These are phyloP conservation scores for Aethionema arabicum DNA, from an alignment of 345 rosid genomes.

Conservation along the genomic window DNA sequence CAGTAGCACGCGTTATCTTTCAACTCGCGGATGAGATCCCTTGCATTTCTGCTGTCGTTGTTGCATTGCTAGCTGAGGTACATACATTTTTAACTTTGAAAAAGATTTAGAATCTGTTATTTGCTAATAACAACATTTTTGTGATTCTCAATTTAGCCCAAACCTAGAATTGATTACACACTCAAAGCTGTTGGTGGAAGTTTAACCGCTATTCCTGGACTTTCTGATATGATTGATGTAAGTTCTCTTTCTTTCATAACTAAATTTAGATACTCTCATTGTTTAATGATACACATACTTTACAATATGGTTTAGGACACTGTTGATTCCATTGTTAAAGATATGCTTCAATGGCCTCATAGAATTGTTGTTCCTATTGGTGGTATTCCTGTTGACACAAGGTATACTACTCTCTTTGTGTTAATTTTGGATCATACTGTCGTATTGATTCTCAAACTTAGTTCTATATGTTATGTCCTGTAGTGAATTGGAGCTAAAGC, in stretches of 20 bases:
- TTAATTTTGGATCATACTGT: no score
- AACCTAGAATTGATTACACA: slow-evolving; percentile 92
- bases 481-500: slow-evolving; percentile 96
- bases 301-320: slow-evolving; percentile 59
- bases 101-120: not conserved
- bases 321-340: slow-evolving; percentile 74
- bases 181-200: slow-evolving; percentile 99
- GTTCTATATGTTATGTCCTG: no score
- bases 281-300: no score
- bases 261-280: no score
- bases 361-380: slow-evolving; percentile 98
- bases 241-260: slow-evolving; percentile 36
- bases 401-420: slow-evolving; percentile 41
- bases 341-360: slow-evolving; percentile 99
- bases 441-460: no score
- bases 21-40: slow-evolving; percentile 99
- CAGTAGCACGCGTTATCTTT: slow-evolving; percentile 89
- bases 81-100: not conserved
- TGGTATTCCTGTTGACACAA: slow-evolving; percentile 79
- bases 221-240: slow-evolving; percentile 97
- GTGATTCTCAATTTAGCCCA: slow-evolving; percentile 54
- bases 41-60: slow-evolving; percentile 95
- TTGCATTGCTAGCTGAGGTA: slow-evolving; percentile 97
- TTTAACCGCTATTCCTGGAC: slow-evolving; percentile 92
- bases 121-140: slow-evolving; percentile 10